Conservation (phyloP, 441 rosid species). For the Eruca vesicaria region DNA sequence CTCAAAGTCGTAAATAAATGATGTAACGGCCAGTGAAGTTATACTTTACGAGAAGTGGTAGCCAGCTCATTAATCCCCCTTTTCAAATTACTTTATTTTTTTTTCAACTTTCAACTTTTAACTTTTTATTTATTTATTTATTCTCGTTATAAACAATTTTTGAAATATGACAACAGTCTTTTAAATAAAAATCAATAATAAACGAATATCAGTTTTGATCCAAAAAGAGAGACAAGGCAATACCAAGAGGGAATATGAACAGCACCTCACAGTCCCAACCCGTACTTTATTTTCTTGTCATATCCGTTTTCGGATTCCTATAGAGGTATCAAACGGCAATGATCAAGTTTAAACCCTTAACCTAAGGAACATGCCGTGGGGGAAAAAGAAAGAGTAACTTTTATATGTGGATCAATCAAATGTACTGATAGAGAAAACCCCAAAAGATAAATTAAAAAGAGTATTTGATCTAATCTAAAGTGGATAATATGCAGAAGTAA, state of each 20-base stretch:
- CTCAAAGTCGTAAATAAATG: conserved; percentile 29
- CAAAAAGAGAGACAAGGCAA: conserved; percentile 1
- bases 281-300: neutral
- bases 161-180: neutral
- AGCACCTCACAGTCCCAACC: neutral
- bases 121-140: neutral
- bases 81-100: neutral
- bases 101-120: conserved; percentile 12
- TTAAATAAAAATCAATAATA: neutral
- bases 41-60: conserved; percentile 26
- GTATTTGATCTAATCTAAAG: conserved; percentile 18
- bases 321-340: neutral
- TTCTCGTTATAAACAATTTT: neutral
- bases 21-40: conserved; percentile 36
- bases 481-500: conserved; percentile 7
- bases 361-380: conserved; percentile 18
- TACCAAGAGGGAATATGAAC: neutral
- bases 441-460: conserved; percentile 7
- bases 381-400: conserved; percentile 20
- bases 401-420: conserved; percentile 3
- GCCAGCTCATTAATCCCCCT: conserved; percentile 34
- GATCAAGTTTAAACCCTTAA: neutral
- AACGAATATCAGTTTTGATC: neutral
- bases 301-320: neutral
- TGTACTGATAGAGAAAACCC: conserved; percentile 12